Conservation (phyloP, 2,329 filamentous ascomycete genomes). For the Pseudocercospora pini-densiflorae region DNA sequence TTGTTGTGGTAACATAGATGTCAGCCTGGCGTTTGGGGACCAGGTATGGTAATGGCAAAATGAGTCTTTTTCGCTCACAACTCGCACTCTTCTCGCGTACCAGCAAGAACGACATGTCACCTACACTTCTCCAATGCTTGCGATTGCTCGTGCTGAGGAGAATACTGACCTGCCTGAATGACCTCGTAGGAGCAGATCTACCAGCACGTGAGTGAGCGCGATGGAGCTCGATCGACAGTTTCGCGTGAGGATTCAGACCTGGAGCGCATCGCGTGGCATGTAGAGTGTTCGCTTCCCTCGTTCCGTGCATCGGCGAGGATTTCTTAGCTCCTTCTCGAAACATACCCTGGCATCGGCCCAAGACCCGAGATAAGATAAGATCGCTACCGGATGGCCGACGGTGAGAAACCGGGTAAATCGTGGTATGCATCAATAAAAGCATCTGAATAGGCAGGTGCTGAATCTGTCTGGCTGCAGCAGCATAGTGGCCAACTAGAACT, state of each 20-base stretch:
- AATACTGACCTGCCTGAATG: too few relatives aligned
- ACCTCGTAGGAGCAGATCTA: too few relatives aligned
- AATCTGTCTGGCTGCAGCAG: neutral
- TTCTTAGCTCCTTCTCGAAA: neutral
- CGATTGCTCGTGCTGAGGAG: too few relatives aligned
- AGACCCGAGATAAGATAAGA: constrained; percentile 9
- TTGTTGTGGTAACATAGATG: neutral
- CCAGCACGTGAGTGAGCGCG: too few relatives aligned
- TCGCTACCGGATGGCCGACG: neutral
- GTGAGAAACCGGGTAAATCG: neutral
- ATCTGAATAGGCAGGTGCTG: neutral
- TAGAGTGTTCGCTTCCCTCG: neutral
- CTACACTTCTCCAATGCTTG: neutral
- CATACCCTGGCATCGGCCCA: neutral
- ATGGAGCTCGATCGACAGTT: too few relatives aligned
- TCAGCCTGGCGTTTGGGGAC: neutral
- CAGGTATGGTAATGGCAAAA: neutral
- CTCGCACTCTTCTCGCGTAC: neutral
- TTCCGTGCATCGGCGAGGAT: neutral
- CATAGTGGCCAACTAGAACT: too few relatives aligned
- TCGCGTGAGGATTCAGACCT: too few relatives aligned
- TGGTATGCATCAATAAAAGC: neutral
- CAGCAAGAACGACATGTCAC: too few relatives aligned
- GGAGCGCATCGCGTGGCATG: neutral
- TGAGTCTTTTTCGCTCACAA: neutral